Evolutionary conservation across 768 basidiomycete genomes (phyloP), one percentile per base, ranked within the genome.

Genomic region (Mycena pura): DNA sequence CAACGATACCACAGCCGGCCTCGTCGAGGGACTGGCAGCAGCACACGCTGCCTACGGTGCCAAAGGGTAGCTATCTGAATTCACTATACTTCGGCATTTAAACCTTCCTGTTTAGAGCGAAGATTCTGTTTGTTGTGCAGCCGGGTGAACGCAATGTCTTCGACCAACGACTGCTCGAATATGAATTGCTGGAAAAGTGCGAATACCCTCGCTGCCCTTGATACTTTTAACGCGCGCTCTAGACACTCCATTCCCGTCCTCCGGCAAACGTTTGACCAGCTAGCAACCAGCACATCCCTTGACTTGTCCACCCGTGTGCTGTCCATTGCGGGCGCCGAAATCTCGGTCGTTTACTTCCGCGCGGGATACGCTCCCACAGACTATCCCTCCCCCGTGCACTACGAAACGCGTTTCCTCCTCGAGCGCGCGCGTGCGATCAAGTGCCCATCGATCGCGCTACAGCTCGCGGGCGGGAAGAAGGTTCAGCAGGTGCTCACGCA

Each of bases 381-480:
- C 72, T 95, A 91, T 75, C 85, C 88, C 0, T 83, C 87, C 0
- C 70, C 84, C 0, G 57, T 74, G 6, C 84, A 90, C 46, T 99
- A 93, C 77, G 70, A 74, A 8, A 91, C 88, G 1, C 91, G 96
- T 8, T 83, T 91, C 67, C 74, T 86, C 14, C 81, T 99, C 32
- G 96, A 99, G 72, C 81, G 86, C 36, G 92, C 91, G 6, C 79
- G 75, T 50, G 95, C 96, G 0, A 95, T 95, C 79, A 96, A 98
- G 64, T 99, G 96, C 70, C 96, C 96, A 0, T 86, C 87, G 1
- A 86, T 98, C 65, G 87, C 91, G 6, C 82, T 99, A 14, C 96
- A 99, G 65, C 86, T 98, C n/a, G 95, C 96, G 0, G 96, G 96
- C 0, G 89, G 90, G 3, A 99, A 99, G 81, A 97, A 97, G 71